Evolutionary conservation across 768 basidiomycete genomes (phyloP), one percentile per base, ranked within the genome.

Genomic region (Lanmaoa rubissima): DNA sequence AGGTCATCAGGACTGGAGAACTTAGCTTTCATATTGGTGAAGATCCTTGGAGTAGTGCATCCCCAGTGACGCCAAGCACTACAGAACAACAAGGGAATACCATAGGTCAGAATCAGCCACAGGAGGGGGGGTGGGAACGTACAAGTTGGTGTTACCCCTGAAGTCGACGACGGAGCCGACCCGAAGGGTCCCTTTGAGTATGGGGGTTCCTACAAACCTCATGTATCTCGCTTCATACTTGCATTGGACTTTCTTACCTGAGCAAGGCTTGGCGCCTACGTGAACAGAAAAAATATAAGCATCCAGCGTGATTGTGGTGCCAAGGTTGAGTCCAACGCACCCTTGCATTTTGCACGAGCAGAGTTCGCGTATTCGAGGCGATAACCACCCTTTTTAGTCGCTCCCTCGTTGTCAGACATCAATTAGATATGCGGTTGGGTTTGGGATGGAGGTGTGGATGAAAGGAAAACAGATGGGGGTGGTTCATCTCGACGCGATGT

Each of bases 31-130:
- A 90, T 77, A 67, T 93, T 94, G 21, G 66, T 67, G 34, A 96
- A 63, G 48, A 94, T 83, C 65, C 80, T 84, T 19, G 77, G 43
- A 0, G 92, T 93, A 8, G 82, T 79, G 67, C 94, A 95, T 19
- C 93, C 93, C 92, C 92, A 96, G 66, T 96, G 94, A 60, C 92
- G 84, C 91, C 91, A 96, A 35, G 78, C 70, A 66, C 90, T 92
- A 13, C 17, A 16, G 46, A 28, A 49, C n/a, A 35, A 46, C 38
- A 40, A 60, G 3, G 26, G 7, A 13, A 40, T 8, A 24, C 1
- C 26, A 5, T 34, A 32, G 24, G 32, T 57, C 8, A 55, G 43
- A 13, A 47, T 31, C 39, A 41, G 21, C 1, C 21, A 35, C 19
- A 35, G 14, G 4, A 54, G 39, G 31, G 45, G n/a, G 28, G 73